A percentile compares a stretch with the other conserved stretches of the same genome.
Evolutionary conservation across 768 basidiomycete genomes (phyloP).

Genomic region (Chalciporus piperatus): DNA sequence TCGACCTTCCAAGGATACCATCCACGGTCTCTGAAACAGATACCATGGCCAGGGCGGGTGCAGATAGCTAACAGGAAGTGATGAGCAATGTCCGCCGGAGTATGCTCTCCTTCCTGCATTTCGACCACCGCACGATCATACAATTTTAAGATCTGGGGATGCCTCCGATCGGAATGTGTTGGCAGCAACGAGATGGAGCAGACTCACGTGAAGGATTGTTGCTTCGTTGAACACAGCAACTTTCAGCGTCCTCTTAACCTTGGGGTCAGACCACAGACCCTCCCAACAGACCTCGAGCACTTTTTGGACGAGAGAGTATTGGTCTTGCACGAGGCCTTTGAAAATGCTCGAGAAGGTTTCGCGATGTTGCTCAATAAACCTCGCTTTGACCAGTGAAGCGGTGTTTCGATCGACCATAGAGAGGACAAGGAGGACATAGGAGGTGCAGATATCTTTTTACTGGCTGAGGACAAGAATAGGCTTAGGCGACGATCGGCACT

Average conservation of each 20-base stretch:
- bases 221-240: constrained; percentile 67
- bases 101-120: constrained; percentile 45
- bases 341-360: constrained; percentile 66
- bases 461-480: neutral
- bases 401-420: constrained; percentile 60
- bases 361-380: constrained; percentile 71
- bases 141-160: constrained; percentile 53
- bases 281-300: constrained; percentile 76
- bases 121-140: constrained; percentile 61
- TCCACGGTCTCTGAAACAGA: constrained; percentile 86
- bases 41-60: constrained; percentile 73
- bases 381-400: constrained; percentile 50
- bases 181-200: no score
- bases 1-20: constrained; percentile 81
- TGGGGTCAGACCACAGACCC: constrained; percentile 71
- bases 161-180: no score
- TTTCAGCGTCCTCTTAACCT: constrained; percentile 68
- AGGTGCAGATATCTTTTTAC: constrained; percentile 69
- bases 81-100: constrained; percentile 77
- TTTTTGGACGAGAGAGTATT: constrained; percentile 53
- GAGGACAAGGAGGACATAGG: constrained; percentile 69
- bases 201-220: constrained; percentile 46
- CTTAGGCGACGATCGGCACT: constrained; percentile 6
- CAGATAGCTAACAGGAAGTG: constrained; percentile 87
- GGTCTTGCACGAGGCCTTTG: constrained; percentile 67